Evolutionary conservation across 257 asterid genomes (phyloP).

Genomic region (Plantago ovata): DNA sequence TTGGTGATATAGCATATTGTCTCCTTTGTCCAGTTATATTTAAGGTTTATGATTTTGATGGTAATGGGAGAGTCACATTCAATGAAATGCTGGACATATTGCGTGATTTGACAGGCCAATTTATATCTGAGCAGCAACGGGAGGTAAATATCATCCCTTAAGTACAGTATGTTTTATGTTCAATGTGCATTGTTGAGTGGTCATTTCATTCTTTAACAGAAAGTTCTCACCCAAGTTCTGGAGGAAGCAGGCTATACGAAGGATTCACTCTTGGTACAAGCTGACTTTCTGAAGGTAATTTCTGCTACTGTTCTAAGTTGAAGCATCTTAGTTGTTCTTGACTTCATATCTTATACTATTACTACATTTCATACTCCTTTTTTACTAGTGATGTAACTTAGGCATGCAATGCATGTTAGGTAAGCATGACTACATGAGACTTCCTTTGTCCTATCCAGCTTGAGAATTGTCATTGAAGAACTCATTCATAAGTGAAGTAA

Average conservation of each 20-base stretch:
- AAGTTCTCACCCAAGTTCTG: constrained; percentile 69
- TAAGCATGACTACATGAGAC: no score
- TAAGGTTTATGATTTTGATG: constrained; percentile 74
- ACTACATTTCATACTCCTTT: background rate
- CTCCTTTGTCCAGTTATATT: constrained; percentile 56
- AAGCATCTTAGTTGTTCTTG: background rate
- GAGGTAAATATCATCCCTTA: constrained; percentile 37
- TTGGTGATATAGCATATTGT: constrained; percentile 11
- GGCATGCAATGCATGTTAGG: no score
- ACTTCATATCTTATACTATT: background rate
- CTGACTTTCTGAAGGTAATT: constrained; percentile 79
- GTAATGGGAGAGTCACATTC: constrained; percentile 72
- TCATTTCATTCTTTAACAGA: constrained; percentile 34
- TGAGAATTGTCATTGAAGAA: no score
- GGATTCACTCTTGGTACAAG: constrained; percentile 58
- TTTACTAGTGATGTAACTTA: no score
- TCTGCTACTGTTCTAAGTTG: constrained; percentile 1
- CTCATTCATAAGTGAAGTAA: no score
- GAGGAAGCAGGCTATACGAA: constrained; percentile 84
- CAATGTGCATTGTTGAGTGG: background rate
- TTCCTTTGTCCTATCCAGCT: no score
- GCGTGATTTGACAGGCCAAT: constrained; percentile 80
- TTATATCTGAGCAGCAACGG: constrained; percentile 71
- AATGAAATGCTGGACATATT: constrained; percentile 64
- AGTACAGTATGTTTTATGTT: no score